phyloP scores from a whole-genome alignment of 192 early-diverging fungal genomes.

The Entomortierella beljakovae region DNA sequence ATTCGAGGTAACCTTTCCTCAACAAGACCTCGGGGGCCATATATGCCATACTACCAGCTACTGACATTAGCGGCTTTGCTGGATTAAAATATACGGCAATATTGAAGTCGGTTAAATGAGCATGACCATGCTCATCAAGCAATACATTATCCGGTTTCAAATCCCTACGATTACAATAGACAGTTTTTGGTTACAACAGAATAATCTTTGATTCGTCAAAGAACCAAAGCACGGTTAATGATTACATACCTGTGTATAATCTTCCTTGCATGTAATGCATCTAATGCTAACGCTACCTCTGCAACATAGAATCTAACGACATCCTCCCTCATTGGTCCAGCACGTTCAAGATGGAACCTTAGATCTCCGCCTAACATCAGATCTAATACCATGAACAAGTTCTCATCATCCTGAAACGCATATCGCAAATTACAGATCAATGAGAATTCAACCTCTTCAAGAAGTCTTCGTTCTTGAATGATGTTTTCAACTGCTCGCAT shows the following conservation, averaged over 20 bases:
- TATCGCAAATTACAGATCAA: conserved; percentile 93
- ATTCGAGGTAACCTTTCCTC: conserved; percentile 63
- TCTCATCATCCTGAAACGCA: conserved; percentile 95
- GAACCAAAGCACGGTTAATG: not conserved
- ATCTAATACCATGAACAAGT: conserved; percentile 94
- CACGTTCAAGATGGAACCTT: conserved; percentile 83
- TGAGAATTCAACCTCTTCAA: conserved; percentile 88
- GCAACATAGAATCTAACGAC: conserved; percentile 77
- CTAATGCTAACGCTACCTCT: conserved; percentile 72
- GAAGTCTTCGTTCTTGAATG: conserved; percentile 87
- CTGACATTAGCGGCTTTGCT: conserved; percentile 72
- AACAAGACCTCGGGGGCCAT: conserved; percentile 87
- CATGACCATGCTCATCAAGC: conserved; percentile 82
- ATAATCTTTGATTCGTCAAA: not conserved
- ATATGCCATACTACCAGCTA: conserved; percentile 88
- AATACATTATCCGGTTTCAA: conserved; percentile 91
- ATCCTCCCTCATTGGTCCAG: conserved; percentile 71
- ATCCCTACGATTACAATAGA: conserved; percentile 61
- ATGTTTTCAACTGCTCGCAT: conserved; percentile 91
- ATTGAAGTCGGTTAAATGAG: conserved; percentile 89
- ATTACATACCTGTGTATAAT: conserved; percentile 76
- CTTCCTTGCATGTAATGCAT: conserved; percentile 74
- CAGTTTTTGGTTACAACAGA: not conserved
- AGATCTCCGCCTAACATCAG: conserved; percentile 97
- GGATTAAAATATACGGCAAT: conserved; percentile 80